Evolutionary conservation across 1,284 basidiomycete species (phyloP), one percentile per base, ranked within the genome.

Genomic region (Trichosporon ovoides): DNA sequence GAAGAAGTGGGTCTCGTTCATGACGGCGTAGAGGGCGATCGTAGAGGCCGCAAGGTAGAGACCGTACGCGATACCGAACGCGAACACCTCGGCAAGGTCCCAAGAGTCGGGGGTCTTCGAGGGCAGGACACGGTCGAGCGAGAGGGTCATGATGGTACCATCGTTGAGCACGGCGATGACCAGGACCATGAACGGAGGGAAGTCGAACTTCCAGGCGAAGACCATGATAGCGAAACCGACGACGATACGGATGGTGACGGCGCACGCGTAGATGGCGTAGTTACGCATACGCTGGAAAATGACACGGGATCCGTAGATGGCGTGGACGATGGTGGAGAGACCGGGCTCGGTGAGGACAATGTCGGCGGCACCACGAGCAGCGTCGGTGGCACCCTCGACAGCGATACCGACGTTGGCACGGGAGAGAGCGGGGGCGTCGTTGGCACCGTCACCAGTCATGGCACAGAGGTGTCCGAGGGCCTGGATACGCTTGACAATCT

Each of bases 141-240:
- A 96, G 66, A 98, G 84, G 12, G 94, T 98, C 93, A 98, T 97
- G 84, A 98, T 95, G 68, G 94, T 96, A 79, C 94, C 94, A 77
- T 97, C 94, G 80, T 98, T 98, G 68, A 97, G 82, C 55, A 97
- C 83, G 61, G 94, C 93, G 68, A 98, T 95, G 79, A 98, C 90
- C 78, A 97, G 88, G 66, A 98, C 87, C 94, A 98, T 97, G 86
- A 98, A 98, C 16, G 94, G 92, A 71, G 94, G 94, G 90, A 98
- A 98, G 80, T 95, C 89, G 79, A 93, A 92, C 82, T 88, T 86
- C 87, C 93, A 97, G 60, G 87, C 88, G 77, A 97, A 97, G 54
- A 91, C 89, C 75, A 98, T 84, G 80, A 97, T 86, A 68, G 93
- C 86, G 81, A 98, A 98, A 80, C 91, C 94, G 68, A 96, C 89